These are phyloP conservation scores for Funneliformis caledonium DNA, from an alignment of 371 early-diverging fungal species.

Conservation along the genomic window DNA sequence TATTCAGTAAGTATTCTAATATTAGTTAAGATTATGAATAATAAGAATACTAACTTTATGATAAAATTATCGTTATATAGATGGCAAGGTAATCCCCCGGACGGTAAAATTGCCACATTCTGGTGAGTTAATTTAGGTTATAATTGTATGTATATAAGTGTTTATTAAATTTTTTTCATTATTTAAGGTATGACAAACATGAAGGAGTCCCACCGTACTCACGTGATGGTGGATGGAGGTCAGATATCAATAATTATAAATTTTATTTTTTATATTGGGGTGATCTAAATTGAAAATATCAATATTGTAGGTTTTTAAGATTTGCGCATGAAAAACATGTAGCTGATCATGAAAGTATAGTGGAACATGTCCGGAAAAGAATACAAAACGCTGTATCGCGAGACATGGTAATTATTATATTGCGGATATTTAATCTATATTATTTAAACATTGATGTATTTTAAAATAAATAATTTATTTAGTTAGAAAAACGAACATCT, in stretches of 20 bases:
- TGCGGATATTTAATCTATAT: background rate
- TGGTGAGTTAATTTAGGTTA: slow-evolving; percentile 44
- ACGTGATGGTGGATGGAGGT: slow-evolving; percentile 66
- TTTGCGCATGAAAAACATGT: slow-evolving; percentile 67
- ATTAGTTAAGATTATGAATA: background rate
- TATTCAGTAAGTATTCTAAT: slow-evolving; percentile 48
- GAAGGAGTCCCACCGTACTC: slow-evolving; percentile 59
- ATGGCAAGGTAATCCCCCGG: slow-evolving; percentile 64
- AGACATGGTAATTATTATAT: slow-evolving; percentile 42
- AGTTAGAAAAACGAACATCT: slow-evolving; percentile 3
- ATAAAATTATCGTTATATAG: slow-evolving; percentile 44
- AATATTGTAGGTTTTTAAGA: slow-evolving; percentile 56
- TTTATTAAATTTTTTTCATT: background rate
- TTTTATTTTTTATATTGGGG: background rate
- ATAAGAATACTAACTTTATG: background rate
- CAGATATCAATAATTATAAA: background rate
- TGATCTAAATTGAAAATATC: background rate
- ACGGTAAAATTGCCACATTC: slow-evolving; percentile 65
- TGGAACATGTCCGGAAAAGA: slow-evolving; percentile 55
- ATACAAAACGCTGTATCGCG: slow-evolving; percentile 61
- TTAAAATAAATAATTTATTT: background rate
- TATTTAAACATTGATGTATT: background rate
- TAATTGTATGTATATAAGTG: background rate
- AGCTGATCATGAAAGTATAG: slow-evolving; percentile 64
- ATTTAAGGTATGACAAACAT: slow-evolving; percentile 58